Evolutionary conservation across 2,329 filamentous ascomycete genomes (phyloP).

Genomic region (Chrysoporthe deuterocubensis): DNA sequence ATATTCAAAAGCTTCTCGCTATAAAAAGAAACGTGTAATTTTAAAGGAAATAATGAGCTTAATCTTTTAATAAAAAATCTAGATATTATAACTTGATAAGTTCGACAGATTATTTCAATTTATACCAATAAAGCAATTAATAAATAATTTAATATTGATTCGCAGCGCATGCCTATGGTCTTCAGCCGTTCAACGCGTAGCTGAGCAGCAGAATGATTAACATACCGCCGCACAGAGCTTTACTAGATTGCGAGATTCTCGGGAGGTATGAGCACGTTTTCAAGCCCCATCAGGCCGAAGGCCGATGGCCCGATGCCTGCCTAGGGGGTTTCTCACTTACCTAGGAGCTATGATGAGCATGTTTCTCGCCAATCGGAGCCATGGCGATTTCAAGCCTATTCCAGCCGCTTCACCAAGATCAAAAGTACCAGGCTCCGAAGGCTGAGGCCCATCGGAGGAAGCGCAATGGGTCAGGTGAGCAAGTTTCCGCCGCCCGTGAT

Average conservation of each 20-base stretch:
- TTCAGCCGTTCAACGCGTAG: no score
- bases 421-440: not conserved
- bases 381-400: not conserved
- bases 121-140: no score
- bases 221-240: not conserved
- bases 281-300: not conserved
- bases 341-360: slow-evolving; percentile 5
- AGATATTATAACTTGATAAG: no score
- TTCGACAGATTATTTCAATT: no score
- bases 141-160: no score
- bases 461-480: not conserved
- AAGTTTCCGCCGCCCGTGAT: not conserved
- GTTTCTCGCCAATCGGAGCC: slow-evolving; percentile 3
- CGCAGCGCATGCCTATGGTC: not conserved
- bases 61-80: no score
- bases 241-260: not conserved
- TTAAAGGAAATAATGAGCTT: no score
- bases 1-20: no score
- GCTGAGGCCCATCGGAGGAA: no score
- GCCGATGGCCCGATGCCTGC: not conserved
- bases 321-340: slow-evolving; percentile 29
- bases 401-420: not conserved
- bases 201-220: not conserved
- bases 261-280: not conserved
- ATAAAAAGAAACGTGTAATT: no score